A percentile compares a stretch with the other conserved stretches of the same genome.
phyloP scores from a whole-genome alignment of 176 grass and related monocot species.

The Oryza meyeriana region DNA sequence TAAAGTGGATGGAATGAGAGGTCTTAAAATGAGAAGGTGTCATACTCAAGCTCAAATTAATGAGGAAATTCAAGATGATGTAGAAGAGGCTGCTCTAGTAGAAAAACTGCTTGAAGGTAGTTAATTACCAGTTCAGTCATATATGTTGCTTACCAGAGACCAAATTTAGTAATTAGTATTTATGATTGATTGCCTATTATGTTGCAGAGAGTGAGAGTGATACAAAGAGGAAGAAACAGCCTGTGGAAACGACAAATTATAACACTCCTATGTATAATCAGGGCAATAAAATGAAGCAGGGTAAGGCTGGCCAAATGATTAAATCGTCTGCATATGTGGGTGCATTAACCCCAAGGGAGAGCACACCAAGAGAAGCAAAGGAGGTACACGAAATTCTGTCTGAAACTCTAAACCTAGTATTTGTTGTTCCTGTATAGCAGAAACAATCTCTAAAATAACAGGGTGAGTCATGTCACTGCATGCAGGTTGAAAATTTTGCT shows the following conservation, averaged over 20 bases:
- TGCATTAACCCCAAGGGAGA: slow-evolving; percentile 60
- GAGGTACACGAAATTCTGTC: slow-evolving; percentile 55
- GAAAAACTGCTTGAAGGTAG: slow-evolving; percentile 88
- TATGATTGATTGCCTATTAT: slow-evolving; percentile 30
- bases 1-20: slow-evolving; percentile 58
- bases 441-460: slow-evolving; percentile 26
- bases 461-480: slow-evolving; percentile 27
- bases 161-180: slow-evolving; percentile 13
- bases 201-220: slow-evolving; percentile 68
- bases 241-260: slow-evolving; percentile 34
- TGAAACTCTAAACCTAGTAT: not conserved
- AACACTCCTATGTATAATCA: slow-evolving; percentile 41
- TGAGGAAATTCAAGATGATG: slow-evolving; percentile 91
- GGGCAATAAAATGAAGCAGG: slow-evolving; percentile 52
- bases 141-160: slow-evolving; percentile 18
- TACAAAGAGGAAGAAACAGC: slow-evolving; percentile 70
- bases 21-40: slow-evolving; percentile 88
- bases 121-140: slow-evolving; percentile 1
- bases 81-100: slow-evolving; percentile 67
- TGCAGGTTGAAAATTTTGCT: slow-evolving; percentile 50
- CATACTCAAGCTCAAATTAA: slow-evolving; percentile 59
- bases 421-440: slow-evolving; percentile 15
- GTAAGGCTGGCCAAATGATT: slow-evolving; percentile 53
- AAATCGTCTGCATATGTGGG: slow-evolving; percentile 36
- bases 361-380: slow-evolving; percentile 54